These are phyloP conservation scores for Diplodia corticola DNA, from an alignment of 2,329 filamentous ascomycete genomes.

Conservation along the genomic window DNA sequence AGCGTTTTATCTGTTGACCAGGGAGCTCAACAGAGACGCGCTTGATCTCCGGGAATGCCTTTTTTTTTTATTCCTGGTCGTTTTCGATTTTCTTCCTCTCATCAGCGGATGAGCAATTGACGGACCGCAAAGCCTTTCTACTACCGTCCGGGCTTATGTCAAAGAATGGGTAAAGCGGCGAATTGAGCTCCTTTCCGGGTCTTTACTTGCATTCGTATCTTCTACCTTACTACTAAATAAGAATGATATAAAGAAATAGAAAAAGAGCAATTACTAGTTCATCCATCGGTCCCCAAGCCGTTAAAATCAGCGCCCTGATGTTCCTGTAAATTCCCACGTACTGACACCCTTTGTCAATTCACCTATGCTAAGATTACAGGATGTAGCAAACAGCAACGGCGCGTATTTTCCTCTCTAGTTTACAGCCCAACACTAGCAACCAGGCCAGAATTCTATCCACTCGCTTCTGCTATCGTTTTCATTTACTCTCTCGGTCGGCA, in stretches of 20 bases:
- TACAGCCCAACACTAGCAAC: too few species aligned
- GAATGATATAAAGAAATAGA: neutral
- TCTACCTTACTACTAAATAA: neutral
- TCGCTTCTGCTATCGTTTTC: too few species aligned
- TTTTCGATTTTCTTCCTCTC: neutral
- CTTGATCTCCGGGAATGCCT: fast-evolving
- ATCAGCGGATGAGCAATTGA: neutral
- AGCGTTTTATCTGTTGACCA: neutral
- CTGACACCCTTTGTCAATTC: too few species aligned
- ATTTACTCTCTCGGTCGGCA: too few species aligned
- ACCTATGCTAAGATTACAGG: too few species aligned
- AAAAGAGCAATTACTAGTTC: neutral
- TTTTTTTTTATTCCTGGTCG: neutral
- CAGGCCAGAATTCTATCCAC: too few species aligned
- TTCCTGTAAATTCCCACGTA: neutral
- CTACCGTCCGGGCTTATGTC: neutral
- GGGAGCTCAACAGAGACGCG: fast-evolving
- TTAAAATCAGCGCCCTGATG: too few species aligned
- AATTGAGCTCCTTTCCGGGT: neutral
- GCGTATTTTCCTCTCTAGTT: too few species aligned
- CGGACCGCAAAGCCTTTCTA: neutral
- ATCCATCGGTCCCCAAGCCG: too few species aligned
- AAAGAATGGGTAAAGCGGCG: neutral
- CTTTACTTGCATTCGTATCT: neutral
- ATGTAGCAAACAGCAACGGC: too few species aligned